A percentile compares a stretch with the other conserved stretches of the same genome.
These are phyloP conservation scores for Nicotiana tomentosiformis DNA, from an alignment of 257 asterid species.

Conservation along the genomic window DNA sequence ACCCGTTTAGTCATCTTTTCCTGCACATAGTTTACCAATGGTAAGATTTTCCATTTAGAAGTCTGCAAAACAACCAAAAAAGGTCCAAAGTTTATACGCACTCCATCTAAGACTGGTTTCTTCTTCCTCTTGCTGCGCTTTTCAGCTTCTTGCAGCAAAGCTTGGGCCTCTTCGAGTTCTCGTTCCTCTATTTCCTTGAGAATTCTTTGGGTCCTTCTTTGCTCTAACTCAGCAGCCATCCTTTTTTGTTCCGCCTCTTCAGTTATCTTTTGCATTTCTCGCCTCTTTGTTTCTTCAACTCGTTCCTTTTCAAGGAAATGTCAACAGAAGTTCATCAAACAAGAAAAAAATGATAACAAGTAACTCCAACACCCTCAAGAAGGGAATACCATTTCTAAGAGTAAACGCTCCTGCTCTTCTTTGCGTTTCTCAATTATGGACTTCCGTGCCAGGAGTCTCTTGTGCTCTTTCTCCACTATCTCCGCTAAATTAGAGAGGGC, in stretches of 20 bases:
- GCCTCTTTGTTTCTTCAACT: constrained; percentile 73
- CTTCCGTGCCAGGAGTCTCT: constrained; percentile 81
- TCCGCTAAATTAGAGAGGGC: constrained; percentile 49
- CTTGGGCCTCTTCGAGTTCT: constrained; percentile 71
- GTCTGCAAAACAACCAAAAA: not conserved
- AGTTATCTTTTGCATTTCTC: constrained; percentile 59
- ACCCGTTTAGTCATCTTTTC: constrained; percentile 61
- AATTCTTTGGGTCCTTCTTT: constrained; percentile 69
- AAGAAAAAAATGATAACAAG: not conserved
- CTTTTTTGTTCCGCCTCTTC: constrained; percentile 67
- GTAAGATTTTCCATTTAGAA: not conserved
- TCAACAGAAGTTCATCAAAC: not conserved
- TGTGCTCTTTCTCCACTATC: constrained; percentile 78
- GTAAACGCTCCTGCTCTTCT: constrained; percentile 89
- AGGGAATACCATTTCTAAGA: constrained; percentile 66
- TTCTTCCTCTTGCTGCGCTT: constrained; percentile 61
- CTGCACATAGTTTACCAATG: constrained; percentile 28
- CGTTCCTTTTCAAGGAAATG: constrained; percentile 49
- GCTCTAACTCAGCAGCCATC: constrained; percentile 68
- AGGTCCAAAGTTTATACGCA: constrained; percentile 23
- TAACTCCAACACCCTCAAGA: not conserved
- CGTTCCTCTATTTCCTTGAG: constrained; percentile 82
- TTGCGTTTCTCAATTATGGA: constrained; percentile 80
- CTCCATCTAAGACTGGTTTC: constrained; percentile 67
- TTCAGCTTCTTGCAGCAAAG: constrained; percentile 54